Percentiles rank a stretch among this genome's conserved stretches.
Conservation (phyloP, 1,284 basidiomycete species). For the Microbotryum scabiosae region DNA sequence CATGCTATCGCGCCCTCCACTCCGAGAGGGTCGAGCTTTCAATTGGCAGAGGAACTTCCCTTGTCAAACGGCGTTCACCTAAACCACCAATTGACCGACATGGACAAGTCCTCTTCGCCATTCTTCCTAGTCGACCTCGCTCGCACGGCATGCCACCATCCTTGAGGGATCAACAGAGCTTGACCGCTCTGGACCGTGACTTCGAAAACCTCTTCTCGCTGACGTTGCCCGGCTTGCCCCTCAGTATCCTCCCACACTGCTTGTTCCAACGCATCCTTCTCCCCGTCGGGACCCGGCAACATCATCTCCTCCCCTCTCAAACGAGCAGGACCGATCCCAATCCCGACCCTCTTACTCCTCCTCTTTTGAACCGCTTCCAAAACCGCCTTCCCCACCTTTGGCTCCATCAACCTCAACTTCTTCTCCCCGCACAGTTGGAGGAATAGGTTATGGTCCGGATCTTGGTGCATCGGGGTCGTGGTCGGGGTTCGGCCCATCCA, state of each 20-base stretch:
- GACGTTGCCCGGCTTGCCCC: no score
- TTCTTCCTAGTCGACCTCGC: no score
- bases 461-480: not conserved
- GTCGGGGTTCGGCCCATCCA: constrained; percentile 2
- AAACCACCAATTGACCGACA: constrained; percentile 5
- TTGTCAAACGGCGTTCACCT: not conserved
- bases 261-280: not conserved
- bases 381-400: not conserved
- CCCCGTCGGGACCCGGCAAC: not conserved
- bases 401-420: not conserved
- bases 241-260: not conserved
- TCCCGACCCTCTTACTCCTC: not conserved
- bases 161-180: not conserved
- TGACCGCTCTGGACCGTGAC: not conserved
- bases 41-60: no score
- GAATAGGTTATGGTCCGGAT: constrained; percentile 2
- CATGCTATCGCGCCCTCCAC: no score
- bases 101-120: not conserved
- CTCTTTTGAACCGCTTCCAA: not conserved
- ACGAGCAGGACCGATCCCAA: no score
- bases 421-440: not conserved
- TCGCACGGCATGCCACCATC: constrained; percentile 1
- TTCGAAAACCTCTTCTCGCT: not conserved
- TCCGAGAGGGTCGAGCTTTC: no score
- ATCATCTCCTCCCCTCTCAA: constrained; percentile 3